Evolutionary conservation across 1,284 basidiomycete genomes (phyloP).

Genomic region (Termitomyces sp.): DNA sequence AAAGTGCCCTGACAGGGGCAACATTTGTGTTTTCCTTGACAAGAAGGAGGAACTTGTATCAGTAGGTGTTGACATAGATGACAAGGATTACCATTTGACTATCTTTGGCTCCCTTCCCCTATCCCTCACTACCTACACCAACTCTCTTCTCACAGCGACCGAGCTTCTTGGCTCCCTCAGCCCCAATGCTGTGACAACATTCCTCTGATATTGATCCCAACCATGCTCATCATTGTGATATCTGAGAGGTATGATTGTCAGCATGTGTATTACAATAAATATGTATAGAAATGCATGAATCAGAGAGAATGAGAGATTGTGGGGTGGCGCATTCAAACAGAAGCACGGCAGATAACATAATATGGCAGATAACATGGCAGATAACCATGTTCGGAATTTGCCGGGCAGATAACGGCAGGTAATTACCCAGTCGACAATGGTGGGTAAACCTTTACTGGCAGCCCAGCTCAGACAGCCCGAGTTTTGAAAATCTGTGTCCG

Average conservation of each 20-base stretch:
- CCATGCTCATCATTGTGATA: no score
- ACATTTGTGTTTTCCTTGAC: conserved; percentile 28
- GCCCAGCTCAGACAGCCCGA: no score
- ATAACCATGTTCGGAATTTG: not conserved
- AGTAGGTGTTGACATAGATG: conserved; percentile 25
- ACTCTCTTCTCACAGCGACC: conserved; percentile 13
- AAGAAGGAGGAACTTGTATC: conserved; percentile 25
- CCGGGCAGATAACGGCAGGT: not conserved
- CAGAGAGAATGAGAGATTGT: no score
- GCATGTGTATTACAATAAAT: not conserved
- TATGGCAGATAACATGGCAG: not conserved
- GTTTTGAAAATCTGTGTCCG: no score
- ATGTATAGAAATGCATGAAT: no score
- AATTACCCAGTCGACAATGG: not conserved
- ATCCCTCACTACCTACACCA: conserved; percentile 25
- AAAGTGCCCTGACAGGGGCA: conserved; percentile 24
- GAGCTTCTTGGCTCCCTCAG: not conserved
- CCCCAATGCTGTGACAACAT: no score
- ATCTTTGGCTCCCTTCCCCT: conserved; percentile 29
- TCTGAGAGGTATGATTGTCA: not conserved
- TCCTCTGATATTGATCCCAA: not conserved
- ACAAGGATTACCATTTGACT: conserved; percentile 27
- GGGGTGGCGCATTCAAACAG: no score
- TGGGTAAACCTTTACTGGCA: no score
- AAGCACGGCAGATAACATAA: no score